phyloP scores from a whole-genome alignment of 2,329 filamentous ascomycete genomes.

The Coniochaeta sp. region DNA sequence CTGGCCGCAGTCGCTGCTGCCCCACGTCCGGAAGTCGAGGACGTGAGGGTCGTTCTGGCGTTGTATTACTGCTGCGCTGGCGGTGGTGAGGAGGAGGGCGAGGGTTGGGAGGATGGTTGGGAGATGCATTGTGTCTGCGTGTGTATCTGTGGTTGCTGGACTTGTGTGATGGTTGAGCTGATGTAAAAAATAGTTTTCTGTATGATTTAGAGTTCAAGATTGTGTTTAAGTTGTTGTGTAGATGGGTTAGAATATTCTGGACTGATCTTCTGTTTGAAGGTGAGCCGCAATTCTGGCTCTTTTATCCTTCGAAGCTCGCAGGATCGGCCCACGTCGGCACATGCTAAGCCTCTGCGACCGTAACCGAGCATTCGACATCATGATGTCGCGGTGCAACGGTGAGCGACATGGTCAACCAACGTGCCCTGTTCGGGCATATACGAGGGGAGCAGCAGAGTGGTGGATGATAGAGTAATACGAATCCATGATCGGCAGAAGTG shows the following conservation, averaged over 20 bases:
- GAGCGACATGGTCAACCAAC: background rate
- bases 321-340: background rate
- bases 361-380: background rate
- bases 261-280: background rate
- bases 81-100: background rate
- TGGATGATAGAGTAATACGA: slow-evolving; percentile 1
- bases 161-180: too few species aligned
- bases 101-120: too few species aligned
- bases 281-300: background rate
- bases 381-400: background rate
- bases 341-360: background rate
- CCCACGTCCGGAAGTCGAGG: slow-evolving; percentile 2
- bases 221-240: too few species aligned
- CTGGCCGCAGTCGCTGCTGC: background rate
- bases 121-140: background rate
- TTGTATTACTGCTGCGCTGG: background rate
- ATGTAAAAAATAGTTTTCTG: too few species aligned
- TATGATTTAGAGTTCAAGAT: too few species aligned
- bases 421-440: background rate
- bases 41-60: slow-evolving; percentile 1
- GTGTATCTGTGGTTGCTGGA: too few species aligned
- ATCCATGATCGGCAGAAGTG: background rate
- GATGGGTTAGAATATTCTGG: too few species aligned
- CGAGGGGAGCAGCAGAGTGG: too few species aligned
- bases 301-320: background rate